phyloP scores from a whole-genome alignment of 306 rosid species.

The Coriaria nepalensis region DNA sequence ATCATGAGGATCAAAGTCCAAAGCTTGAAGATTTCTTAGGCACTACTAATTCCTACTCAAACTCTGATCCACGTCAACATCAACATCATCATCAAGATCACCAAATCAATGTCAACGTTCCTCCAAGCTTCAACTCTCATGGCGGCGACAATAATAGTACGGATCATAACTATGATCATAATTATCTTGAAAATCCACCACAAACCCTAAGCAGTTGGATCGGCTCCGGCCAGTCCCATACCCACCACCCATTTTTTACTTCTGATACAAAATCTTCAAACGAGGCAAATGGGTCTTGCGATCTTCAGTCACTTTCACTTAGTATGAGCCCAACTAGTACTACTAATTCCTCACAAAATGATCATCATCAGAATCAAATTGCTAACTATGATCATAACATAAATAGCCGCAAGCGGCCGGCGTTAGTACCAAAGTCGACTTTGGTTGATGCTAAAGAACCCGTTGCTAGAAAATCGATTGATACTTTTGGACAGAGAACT shows the following conservation, averaged over 20 bases:
- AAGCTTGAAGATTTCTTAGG: conserved; percentile 96
- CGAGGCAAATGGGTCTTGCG: conserved; percentile 30
- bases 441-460: conserved; percentile 37
- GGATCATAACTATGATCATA: not conserved
- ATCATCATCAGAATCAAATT: too few species aligned
- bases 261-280: conserved; percentile 23
- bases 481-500: conserved; percentile 94
- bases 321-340: conserved; percentile 46
- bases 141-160: not conserved
- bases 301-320: conserved; percentile 49
- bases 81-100: conserved; percentile 25
- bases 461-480: conserved; percentile 76
- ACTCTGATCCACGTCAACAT: conserved; percentile 31
- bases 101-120: conserved; percentile 10
- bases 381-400: not conserved
- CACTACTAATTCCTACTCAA: conserved; percentile 42
- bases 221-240: conserved; percentile 19
- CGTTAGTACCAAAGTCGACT: conserved; percentile 22
- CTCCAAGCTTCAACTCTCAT: not conserved
- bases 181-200: too few species aligned
- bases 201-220: too few species aligned
- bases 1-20: conserved; percentile 48
- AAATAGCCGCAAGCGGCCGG: conserved; percentile 48
- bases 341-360: conserved; percentile 21
- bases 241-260: conserved; percentile 31